These are phyloP conservation scores for Peniophora sp. DNA, from an alignment of 1,284 basidiomycete genomes.

Conservation along the genomic window DNA sequence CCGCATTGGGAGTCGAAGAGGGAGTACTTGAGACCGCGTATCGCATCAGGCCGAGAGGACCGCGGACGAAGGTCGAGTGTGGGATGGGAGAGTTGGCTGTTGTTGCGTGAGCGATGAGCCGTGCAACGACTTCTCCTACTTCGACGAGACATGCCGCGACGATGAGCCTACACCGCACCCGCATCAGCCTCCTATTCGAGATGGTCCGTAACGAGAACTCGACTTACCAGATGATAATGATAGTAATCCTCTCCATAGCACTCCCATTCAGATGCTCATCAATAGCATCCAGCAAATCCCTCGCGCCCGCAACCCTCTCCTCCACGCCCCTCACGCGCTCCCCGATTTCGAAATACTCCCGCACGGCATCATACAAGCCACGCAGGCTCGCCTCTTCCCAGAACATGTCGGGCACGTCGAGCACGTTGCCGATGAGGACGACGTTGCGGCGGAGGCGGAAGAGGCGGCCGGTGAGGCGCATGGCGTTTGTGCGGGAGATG, in stretches of 20 bases:
- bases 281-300: constrained; percentile 86
- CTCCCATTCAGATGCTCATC: constrained; percentile 90
- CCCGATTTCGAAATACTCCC: constrained; percentile 93
- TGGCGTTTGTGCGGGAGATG: constrained; percentile 74
- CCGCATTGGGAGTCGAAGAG: too few species aligned
- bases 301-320: constrained; percentile 82
- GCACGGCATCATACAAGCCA: constrained; percentile 86
- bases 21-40: too few species aligned
- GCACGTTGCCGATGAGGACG: constrained; percentile 89
- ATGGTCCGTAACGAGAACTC: background rate
- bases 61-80: background rate
- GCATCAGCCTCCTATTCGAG: background rate
- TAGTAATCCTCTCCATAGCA: constrained; percentile 90
- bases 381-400: constrained; percentile 92
- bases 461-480: constrained; percentile 77
- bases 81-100: constrained; percentile 11
- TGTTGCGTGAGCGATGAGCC: constrained; percentile 67
- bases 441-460: constrained; percentile 90
- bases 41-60: background rate
- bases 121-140: constrained; percentile 79
- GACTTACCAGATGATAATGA: constrained; percentile 88
- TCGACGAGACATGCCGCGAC: constrained; percentile 84
- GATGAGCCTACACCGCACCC: constrained; percentile 61
- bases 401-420: constrained; percentile 92
- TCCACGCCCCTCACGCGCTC: constrained; percentile 82